Conservation (phyloP, 352 stramenopile species). For the Pelagophyceae sp. region DNA sequence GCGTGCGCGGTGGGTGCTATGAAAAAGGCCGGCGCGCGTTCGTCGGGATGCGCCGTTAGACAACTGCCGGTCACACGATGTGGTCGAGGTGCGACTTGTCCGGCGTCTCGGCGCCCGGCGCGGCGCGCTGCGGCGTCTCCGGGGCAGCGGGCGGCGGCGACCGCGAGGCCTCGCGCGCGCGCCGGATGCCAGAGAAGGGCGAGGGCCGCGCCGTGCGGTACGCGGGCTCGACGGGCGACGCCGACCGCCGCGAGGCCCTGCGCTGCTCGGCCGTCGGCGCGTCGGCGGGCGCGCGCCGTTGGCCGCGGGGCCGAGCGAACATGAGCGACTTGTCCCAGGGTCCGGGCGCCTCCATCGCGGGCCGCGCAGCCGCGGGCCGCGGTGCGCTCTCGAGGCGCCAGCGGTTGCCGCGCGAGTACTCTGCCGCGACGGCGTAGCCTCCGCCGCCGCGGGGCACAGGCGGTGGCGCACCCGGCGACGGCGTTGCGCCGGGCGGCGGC, state of each 20-base stretch:
- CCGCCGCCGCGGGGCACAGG: not conserved
- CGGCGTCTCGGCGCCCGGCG: too few species aligned
- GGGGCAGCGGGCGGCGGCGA: not conserved
- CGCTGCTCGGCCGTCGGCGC: too few species aligned
- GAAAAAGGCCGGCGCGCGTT: too few species aligned
- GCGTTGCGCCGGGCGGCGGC: too few species aligned
- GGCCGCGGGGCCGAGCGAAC: not conserved
- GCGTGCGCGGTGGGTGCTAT: too few species aligned
- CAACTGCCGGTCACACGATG: too few species aligned
- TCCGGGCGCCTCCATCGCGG: too few species aligned
- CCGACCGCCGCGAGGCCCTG: not conserved
- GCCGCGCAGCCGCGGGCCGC: too few species aligned
- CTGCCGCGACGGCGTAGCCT: too few species aligned
- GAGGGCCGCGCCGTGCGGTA: not conserved
- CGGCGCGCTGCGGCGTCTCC: conserved; percentile 5
- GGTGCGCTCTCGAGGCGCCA: not conserved
- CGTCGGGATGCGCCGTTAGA: too few species aligned
- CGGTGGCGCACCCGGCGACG: not conserved
- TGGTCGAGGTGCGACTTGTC: too few species aligned
- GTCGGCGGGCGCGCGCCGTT: too few species aligned
- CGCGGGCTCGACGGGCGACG: not conserved
- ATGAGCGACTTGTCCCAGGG: not conserved
- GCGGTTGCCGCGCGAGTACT: not conserved
- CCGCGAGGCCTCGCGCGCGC: not conserved
- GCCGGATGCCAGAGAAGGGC: not conserved